phyloP scores from a whole-genome alignment of 768 basidiomycete genomes.

The Trametopsis cervina region DNA sequence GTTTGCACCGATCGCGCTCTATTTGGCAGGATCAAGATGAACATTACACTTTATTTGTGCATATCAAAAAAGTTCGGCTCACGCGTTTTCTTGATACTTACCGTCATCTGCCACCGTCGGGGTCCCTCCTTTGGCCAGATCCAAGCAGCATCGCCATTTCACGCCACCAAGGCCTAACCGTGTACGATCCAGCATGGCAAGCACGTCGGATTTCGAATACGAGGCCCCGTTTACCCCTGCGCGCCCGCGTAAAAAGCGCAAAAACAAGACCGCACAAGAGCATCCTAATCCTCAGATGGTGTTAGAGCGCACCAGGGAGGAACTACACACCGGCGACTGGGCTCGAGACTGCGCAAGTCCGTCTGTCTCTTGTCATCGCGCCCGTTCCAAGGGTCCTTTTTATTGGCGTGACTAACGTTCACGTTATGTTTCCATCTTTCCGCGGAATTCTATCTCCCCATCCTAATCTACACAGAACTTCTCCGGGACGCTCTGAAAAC shows the following conservation, averaged over 20 bases:
- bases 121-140: no score
- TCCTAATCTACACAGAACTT: conserved; percentile 19
- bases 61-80: no score
- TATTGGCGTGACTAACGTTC: conserved; percentile 12
- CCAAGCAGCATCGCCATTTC: no score
- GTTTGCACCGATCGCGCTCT: no score
- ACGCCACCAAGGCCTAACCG: no score
- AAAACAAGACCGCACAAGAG: conserved; percentile 27
- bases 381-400: not conserved
- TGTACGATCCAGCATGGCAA: no score
- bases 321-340: conserved; percentile 47
- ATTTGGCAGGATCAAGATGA: not conserved
- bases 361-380: conserved; percentile 27
- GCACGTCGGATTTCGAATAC: conserved; percentile 8
- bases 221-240: conserved; percentile 37
- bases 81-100: not conserved
- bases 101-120: not conserved
- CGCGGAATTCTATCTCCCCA: no score
- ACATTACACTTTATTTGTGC: no score
- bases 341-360: conserved; percentile 48
- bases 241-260: conserved; percentile 46
- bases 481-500: conserved; percentile 18
- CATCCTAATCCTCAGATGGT: conserved; percentile 30
- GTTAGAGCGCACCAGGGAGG: conserved; percentile 37
- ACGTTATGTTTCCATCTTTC: no score